phyloP scores from a whole-genome alignment of 371 early-diverging fungal species.

The Mortierella sp. region DNA sequence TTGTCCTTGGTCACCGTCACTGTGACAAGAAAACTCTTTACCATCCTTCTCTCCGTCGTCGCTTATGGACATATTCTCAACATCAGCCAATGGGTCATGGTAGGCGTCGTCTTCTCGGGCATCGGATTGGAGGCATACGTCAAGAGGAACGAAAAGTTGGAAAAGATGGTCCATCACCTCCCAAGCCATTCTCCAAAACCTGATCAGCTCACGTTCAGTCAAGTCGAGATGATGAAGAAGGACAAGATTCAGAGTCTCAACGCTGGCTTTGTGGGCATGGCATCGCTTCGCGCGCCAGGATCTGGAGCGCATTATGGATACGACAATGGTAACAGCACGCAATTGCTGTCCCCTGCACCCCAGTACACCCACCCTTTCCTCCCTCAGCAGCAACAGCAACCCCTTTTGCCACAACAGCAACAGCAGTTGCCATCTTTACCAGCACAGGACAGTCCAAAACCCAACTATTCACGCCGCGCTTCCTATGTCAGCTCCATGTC shows the following conservation, averaged over 20 bases:
- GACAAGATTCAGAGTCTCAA: conserved; percentile 45
- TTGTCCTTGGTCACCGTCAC: conserved; percentile 93
- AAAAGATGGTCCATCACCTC: conserved; percentile 45
- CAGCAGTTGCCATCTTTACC: conserved; percentile 1
- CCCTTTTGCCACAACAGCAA: conserved; percentile 5
- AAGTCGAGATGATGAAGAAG: conserved; percentile 55
- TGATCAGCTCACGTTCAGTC: conserved; percentile 42
- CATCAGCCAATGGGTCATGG: conserved; percentile 88
- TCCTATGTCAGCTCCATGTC: conserved; percentile 50
- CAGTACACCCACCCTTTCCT: conserved; percentile 3
- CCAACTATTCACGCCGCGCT: conserved; percentile 27
- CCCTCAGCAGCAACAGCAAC: conserved; percentile 15
- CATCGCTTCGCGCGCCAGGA: conserved; percentile 14
- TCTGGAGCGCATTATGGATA: conserved; percentile 28
- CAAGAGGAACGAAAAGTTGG: conserved; percentile 60
- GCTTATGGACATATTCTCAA: conserved; percentile 85
- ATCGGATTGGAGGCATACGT: conserved; percentile 82
- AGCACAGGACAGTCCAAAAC: conserved; percentile 3
- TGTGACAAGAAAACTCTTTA: conserved; percentile 96
- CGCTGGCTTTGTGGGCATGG: conserved; percentile 47
- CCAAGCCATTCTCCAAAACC: conserved; percentile 48
- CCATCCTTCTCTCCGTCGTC: conserved; percentile 91
- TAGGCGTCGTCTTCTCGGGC: conserved; percentile 87
- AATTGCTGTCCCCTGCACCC: conserved; percentile 20
- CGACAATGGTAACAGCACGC: conserved; percentile 36